Conservation (phyloP, 164 flowering plant genomes). For the Macadamia integrifolia region DNA sequence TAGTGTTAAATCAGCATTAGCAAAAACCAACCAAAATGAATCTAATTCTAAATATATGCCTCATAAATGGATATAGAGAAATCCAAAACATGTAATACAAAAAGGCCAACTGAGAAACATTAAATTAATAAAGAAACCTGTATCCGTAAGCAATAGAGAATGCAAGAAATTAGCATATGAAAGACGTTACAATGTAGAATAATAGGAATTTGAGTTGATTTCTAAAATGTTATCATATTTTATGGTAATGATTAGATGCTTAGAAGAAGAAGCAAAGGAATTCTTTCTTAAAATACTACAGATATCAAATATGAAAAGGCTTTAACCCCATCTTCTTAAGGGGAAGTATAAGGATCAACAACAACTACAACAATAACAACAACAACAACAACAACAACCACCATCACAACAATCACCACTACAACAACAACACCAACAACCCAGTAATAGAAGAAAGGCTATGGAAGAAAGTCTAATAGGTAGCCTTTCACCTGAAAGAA, state of each 20-base stretch:
- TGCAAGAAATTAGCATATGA: too few species aligned
- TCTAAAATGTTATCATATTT: neutral
- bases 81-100: too few species aligned
- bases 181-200: too few species aligned
- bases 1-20: too few species aligned
- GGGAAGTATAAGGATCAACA: conserved; percentile 29
- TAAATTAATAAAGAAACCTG: too few species aligned
- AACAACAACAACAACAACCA: too few species aligned
- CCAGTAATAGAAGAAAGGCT: conserved; percentile 45
- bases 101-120: too few species aligned
- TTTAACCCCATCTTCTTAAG: conserved; percentile 62
- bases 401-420: neutral
- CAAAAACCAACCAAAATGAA: too few species aligned
- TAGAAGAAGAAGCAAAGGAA: conserved; percentile 91
- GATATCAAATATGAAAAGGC: conserved; percentile 56
- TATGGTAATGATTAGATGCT: conserved; percentile 52
- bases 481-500: conserved; percentile 41
- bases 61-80: too few species aligned
- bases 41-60: too few species aligned
- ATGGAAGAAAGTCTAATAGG: conserved; percentile 51
- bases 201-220: neutral
- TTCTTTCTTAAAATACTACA: conserved; percentile 75
- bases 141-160: too few species aligned
- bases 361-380: neutral
- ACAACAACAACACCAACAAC: conserved; percentile 2